These are phyloP conservation scores for Coffea humblotiana DNA, from an alignment of 305 asterid species.

Conservation along the genomic window DNA sequence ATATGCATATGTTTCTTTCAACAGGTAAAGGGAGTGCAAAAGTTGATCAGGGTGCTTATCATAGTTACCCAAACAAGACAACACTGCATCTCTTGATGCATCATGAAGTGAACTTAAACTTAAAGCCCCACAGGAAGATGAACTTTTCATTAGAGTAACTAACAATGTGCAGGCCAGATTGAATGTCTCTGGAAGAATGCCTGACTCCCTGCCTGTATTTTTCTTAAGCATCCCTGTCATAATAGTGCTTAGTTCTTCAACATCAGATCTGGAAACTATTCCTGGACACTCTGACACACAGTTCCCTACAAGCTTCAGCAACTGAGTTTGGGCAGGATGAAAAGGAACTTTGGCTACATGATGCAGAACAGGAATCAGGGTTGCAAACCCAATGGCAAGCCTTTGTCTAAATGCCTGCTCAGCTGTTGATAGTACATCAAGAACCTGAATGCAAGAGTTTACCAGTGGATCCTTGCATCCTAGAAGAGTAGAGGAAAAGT, in stretches of 20 bases:
- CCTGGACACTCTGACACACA: constrained; percentile 44
- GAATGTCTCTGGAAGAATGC: constrained; percentile 83
- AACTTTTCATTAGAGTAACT: constrained; percentile 71
- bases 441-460: constrained; percentile 83
- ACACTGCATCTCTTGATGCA: constrained; percentile 53
- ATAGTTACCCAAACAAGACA: constrained; percentile 47
- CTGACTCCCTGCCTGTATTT: constrained; percentile 58
- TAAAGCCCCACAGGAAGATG: constrained; percentile 62
- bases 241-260: constrained; percentile 62
- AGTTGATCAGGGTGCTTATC: constrained; percentile 48
- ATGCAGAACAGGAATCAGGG: constrained; percentile 69
- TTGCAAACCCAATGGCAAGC: constrained; percentile 81
- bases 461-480: constrained; percentile 76
- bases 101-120: constrained; percentile 51
- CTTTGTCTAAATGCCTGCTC: constrained; percentile 70
- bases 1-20: constrained; percentile 78
- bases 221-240: constrained; percentile 71
- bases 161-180: constrained; percentile 65
- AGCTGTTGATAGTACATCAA: constrained; percentile 71
- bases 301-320: constrained; percentile 64
- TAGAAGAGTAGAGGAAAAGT: constrained; percentile 23
- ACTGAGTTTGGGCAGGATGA: constrained; percentile 69
- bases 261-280: constrained; percentile 19
- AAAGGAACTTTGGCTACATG: constrained; percentile 83
- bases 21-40: constrained; percentile 76